phyloP scores from a whole-genome alignment of 345 rosid species.

The Brassica nigra region DNA sequence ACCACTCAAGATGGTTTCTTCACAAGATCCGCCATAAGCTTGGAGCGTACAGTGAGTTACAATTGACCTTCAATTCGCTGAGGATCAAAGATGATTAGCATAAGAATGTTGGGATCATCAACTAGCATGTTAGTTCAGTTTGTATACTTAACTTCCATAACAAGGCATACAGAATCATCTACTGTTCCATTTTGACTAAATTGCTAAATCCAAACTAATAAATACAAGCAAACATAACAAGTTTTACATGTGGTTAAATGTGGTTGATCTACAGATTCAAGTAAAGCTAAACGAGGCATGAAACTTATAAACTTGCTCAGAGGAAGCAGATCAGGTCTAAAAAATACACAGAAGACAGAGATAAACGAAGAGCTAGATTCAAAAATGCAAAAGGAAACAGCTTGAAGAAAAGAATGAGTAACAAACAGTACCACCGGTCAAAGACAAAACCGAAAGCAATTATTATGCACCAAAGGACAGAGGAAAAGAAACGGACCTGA shows the following conservation, averaged over 20 bases:
- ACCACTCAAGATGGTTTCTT: conserved; percentile 9
- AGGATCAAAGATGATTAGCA: conserved; percentile 18
- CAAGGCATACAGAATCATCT: not conserved
- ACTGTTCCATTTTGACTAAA: not conserved
- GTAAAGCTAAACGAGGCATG: conserved; percentile 2
- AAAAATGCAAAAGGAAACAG: not conserved
- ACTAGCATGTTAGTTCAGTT: not conserved
- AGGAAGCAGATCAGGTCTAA: conserved; percentile 9
- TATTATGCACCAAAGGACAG: not conserved
- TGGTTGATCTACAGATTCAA: not conserved
- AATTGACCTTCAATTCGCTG: not conserved
- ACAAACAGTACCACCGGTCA: not conserved
- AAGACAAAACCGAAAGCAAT: not conserved
- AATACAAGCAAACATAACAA: not conserved
- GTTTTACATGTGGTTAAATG: not conserved
- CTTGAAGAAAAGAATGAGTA: not conserved
- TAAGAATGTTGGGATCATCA: not conserved
- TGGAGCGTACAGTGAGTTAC: not conserved
- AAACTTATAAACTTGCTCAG: conserved; percentile 4
- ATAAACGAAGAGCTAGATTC: not conserved
- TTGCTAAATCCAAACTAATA: not conserved
- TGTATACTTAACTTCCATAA: not conserved
- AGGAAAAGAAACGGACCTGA: conserved; percentile 28
- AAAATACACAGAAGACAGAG: not conserved
- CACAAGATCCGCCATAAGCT: conserved; percentile 9